These are phyloP conservation scores for Camelina hispida DNA, from an alignment of 345 rosid genomes.

Conservation along the genomic window DNA sequence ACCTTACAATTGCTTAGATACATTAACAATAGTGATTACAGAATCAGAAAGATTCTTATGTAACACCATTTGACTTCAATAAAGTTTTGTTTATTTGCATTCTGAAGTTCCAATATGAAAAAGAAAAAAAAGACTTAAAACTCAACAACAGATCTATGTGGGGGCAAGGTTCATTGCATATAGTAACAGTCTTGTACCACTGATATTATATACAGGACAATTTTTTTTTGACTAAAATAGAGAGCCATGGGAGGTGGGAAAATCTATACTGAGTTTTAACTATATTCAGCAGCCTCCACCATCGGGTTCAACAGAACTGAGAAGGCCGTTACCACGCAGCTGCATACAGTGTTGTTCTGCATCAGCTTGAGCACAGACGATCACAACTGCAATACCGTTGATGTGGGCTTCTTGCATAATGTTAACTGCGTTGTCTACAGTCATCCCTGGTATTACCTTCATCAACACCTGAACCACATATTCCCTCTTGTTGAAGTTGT, in stretches of 20 bases:
- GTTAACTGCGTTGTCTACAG: slow-evolving; percentile 89
- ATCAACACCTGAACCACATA: slow-evolving; percentile 94
- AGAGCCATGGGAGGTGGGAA: slow-evolving; percentile 9
- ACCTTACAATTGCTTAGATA: slow-evolving; percentile 26
- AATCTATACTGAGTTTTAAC: slow-evolving; percentile 30
- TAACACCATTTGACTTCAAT: slow-evolving; percentile 28
- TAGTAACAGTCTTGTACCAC: slow-evolving; percentile 39
- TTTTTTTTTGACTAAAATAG: slow-evolving; percentile 19
- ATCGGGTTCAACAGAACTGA: slow-evolving; percentile 93
- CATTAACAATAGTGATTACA: slow-evolving; percentile 12
- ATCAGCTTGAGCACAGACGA: slow-evolving; percentile 88
- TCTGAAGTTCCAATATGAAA: slow-evolving; percentile 13
- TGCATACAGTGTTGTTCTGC: slow-evolving; percentile 98
- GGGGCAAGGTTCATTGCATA: slow-evolving; percentile 27
- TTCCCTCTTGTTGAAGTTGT: slow-evolving; percentile 87
- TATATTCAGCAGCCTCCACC: slow-evolving; percentile 79
- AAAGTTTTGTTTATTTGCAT: slow-evolving; percentile 31
- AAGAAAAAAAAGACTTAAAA: not conserved
- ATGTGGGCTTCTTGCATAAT: slow-evolving; percentile 98
- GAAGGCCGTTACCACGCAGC: slow-evolving; percentile 88
- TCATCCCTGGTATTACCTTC: slow-evolving; percentile 96
- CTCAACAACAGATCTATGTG: slow-evolving; percentile 17
- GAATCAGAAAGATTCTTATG: slow-evolving; percentile 23
- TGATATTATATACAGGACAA: slow-evolving; percentile 39
- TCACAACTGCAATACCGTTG: slow-evolving; percentile 89